Evolutionary conservation across 257 asterid genomes (phyloP).

Genomic region (Primulina tabacum): DNA sequence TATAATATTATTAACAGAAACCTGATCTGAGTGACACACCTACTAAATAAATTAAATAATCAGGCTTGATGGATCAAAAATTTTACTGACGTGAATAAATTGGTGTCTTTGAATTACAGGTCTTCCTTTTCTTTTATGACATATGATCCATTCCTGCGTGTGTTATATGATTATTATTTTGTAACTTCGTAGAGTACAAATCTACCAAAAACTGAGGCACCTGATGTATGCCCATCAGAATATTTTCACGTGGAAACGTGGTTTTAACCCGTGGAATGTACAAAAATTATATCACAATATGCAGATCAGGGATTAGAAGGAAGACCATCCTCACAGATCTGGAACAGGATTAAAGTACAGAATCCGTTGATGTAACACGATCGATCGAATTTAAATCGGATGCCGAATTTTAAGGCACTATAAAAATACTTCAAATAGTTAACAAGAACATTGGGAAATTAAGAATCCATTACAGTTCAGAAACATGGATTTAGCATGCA

Average conservation of each 20-base stretch:
- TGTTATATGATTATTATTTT: no score
- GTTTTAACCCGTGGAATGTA: slow-evolving; percentile 36
- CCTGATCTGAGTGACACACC: no score
- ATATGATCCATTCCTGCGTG: no score
- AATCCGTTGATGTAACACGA: slow-evolving; percentile 23
- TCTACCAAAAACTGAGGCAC: no score
- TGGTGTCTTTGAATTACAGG: no score
- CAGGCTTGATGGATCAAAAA: no score
- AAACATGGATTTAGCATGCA: slow-evolving; percentile 75
- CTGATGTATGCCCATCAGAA: no score
- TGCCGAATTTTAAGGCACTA: background rate
- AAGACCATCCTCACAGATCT: slow-evolving; percentile 46
- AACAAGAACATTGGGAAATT: slow-evolving; percentile 31
- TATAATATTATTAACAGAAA: no score
- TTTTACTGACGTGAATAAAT: no score
- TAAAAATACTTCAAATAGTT: background rate
- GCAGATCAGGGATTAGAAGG: slow-evolving; percentile 45
- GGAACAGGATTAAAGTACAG: slow-evolving; percentile 25
- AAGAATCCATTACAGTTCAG: slow-evolving; percentile 48
- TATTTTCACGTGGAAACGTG: slow-evolving; percentile 43
- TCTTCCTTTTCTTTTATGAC: no score
- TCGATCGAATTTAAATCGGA: slow-evolving; percentile 28
- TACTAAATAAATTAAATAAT: no score
- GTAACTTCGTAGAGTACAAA: no score
- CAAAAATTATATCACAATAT: slow-evolving; percentile 46